Evolutionary conservation across 2,329 filamentous ascomycete species (phyloP), one percentile per base, ranked within the genome.

Genomic region (Davidsoniella eucalypti): DNA sequence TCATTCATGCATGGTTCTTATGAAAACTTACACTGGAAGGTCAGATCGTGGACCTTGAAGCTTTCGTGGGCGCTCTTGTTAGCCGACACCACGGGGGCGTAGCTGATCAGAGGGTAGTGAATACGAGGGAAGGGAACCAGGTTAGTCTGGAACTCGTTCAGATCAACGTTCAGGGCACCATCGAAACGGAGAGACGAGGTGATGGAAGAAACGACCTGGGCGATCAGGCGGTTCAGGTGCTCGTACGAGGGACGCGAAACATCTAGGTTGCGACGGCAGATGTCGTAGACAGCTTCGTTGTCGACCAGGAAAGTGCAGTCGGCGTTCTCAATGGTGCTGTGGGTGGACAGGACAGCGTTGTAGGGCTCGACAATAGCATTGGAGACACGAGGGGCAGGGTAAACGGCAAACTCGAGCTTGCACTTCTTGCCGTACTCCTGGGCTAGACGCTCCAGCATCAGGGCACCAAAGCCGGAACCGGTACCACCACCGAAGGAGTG

Each of bases 41-140:
- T 84, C 56, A 84, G 67, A 57, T 92, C 86, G 55, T 78, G 75
- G 50, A 87, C 81, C 72, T 86, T 87, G 78, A 88, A 88, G 71
- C 82, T 86, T 71, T 92, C 85, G 62, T 92, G 85, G 44, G 80
- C 76, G 65, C 82, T 86, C 75, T 84, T 85, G 69, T 75, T 72
- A 53, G 78, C 77, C 18, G 79, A 83, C 56, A 84, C 72, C 58
- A 84, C 80, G 29, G 80, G 80, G 9, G 80, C 78, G 61, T 84
- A 84, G 68, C 76, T 80, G 68, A 84, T 82, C 44, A 84, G 67
- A 48, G 80, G 80, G 65, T 82, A 84, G 70, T 84, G 80, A 57
- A 84, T 84, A 64, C 80, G 78, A 36, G 80, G 80, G 65, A 81
- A 84, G 23, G 80, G 80, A 49, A 84, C 80, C 66, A 84, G 62